Percentiles rank a stretch among this genome's conserved stretches.
These are phyloP conservation scores for Blastobotrys aristatus DNA, from an alignment of 1,139 yeast genomes.

Conservation along the genomic window DNA sequence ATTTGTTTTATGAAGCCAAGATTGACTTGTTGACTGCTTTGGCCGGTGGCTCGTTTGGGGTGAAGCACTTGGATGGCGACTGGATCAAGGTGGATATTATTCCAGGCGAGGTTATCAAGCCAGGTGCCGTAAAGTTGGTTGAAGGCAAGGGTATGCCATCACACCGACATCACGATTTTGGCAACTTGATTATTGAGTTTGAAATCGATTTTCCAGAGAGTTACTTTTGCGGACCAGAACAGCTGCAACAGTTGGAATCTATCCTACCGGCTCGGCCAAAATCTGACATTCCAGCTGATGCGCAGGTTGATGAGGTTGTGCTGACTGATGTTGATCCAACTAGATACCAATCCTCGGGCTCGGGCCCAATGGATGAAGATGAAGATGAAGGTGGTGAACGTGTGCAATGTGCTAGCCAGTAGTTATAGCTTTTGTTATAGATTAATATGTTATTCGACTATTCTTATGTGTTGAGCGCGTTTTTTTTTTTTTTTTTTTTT, in stretches of 20 bases:
- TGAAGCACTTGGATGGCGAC: conserved; percentile 77
- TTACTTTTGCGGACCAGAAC: conserved; percentile 37
- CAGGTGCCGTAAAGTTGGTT: conserved; percentile 74
- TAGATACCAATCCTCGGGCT: conserved; percentile 40
- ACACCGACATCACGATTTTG: conserved; percentile 43
- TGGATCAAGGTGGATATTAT: conserved; percentile 74
- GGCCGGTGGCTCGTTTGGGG: conserved; percentile 89
- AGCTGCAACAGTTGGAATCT: conserved; percentile 36
- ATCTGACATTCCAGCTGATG: conserved; percentile 33
- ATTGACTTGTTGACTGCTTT: conserved; percentile 89
- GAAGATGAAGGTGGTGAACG: conserved; percentile 57
- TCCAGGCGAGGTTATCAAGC: conserved; percentile 92
- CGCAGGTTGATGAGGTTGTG: conserved; percentile 75
- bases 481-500: too few species aligned
- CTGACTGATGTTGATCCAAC: conserved; percentile 56
- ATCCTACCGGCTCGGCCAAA: conserved; percentile 40
- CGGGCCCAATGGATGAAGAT: conserved; percentile 45
- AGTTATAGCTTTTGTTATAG: too few species aligned
- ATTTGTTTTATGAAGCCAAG: conserved; percentile 78
- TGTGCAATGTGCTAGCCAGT: conserved; percentile 73
- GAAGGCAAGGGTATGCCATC: conserved; percentile 97
- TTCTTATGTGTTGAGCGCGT: too few species aligned
- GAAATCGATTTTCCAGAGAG: conserved; percentile 48
- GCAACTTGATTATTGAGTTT: conserved; percentile 49
- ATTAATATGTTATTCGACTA: too few species aligned